Evolutionary conservation across 177 flowering plant genomes (phyloP), one percentile per base, ranked within the genome.

Genomic region (Tripterygium wilfordii): DNA sequence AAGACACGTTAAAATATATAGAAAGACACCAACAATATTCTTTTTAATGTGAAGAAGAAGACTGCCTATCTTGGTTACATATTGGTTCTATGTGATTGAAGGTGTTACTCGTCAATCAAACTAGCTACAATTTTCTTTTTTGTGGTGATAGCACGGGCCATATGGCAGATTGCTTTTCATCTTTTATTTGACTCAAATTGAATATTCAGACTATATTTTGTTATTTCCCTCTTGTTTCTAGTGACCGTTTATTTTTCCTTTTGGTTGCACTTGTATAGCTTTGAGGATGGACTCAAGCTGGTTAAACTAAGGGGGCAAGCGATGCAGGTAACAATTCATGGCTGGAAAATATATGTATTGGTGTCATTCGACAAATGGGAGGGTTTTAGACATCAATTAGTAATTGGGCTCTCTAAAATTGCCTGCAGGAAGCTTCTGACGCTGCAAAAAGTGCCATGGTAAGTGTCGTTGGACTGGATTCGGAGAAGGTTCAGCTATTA

Each of bases 221-320:
- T 8, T 6, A 33, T 36, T 36, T 36, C 17, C 5, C 9, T 3
- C 17, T 36, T 36, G 18, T 20, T 20, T 3, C 3, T 30, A 12
- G 42, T 38, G 42, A 16, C 17, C 22, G 2, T 5, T 19, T 27
- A 22, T 28, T 2, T 44, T 33, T 18, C 18, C 8, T 18, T 2
- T 33, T 13, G 12, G 7, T 30, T 30, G 7, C 33, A 7, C 12
- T 30, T 30, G 33, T 30, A 6, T 14, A 94, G 96, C 76, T 94
- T 94, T 65, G 97, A 94, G 73, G 97, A 94, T 72, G 99, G 99
- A 42, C 88, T 89, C 43, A 87, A 83, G 78, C 78, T 94, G 67
- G 97, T 94, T 51, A 89, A 94, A 69, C 72, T 89, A 27, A 68
- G 97, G 66, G 99, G 99, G 54, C 95, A 94, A 75, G 99, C 97